Evolutionary conservation across 2,329 filamentous ascomycete species (phyloP).

Genomic region (Chalaropsis thielavioides): DNA sequence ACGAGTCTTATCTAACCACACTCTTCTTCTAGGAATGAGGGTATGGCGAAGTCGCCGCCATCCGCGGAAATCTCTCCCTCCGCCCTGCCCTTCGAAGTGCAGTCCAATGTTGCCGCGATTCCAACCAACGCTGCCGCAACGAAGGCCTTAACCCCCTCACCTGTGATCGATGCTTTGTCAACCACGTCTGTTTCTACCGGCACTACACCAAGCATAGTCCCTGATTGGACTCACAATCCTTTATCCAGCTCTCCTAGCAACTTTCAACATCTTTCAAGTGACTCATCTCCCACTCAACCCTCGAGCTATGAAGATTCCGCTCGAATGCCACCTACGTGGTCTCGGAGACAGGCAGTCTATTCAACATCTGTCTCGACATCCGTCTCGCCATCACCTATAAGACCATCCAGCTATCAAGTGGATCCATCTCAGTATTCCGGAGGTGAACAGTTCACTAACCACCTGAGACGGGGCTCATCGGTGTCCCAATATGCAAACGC

Average conservation of each 20-base stretch:
- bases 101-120: neutral
- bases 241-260: constrained; percentile 38
- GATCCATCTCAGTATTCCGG: constrained; percentile 23
- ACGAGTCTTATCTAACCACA: neutral
- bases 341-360: neutral
- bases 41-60: constrained; percentile 24
- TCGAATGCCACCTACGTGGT: neutral
- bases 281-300: constrained; percentile 39
- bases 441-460: constrained; percentile 19
- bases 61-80: constrained; percentile 6
- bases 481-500: constrained; percentile 34
- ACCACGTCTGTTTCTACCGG: constrained; percentile 35
- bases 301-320: constrained; percentile 35
- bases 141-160: constrained; percentile 28
- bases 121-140: neutral
- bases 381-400: constrained; percentile 25
- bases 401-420: constrained; percentile 40
- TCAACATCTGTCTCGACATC: neutral
- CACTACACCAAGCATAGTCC: constrained; percentile 32
- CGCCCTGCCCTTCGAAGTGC: neutral
- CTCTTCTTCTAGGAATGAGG: constrained; percentile 27
- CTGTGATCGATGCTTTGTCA: constrained; percentile 35
- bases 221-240: constrained; percentile 29
- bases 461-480: constrained; percentile 1
- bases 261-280: constrained; percentile 36